phyloP scores from a whole-genome alignment of 352 stramenopile genomes.

The Globisporangium iwayamae region DNA sequence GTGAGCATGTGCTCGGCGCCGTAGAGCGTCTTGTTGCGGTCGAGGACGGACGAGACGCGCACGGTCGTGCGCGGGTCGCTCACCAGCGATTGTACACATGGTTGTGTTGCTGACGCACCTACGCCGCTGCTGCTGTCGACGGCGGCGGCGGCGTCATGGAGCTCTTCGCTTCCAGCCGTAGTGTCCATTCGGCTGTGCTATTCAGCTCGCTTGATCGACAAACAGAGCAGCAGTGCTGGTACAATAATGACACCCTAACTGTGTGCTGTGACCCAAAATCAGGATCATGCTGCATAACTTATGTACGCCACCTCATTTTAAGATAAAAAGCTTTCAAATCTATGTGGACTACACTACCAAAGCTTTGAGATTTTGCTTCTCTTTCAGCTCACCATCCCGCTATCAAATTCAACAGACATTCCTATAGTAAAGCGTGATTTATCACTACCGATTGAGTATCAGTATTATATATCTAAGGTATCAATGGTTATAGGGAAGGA shows the following conservation, averaged over 20 bases:
- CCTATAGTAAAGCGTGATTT: too few species aligned
- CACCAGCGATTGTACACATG: conserved; percentile 25
- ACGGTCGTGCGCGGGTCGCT: conserved; percentile 40
- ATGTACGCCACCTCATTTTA: background rate
- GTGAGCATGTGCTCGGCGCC: conserved; percentile 55
- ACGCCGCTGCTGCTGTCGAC: background rate
- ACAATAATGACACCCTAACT: too few species aligned
- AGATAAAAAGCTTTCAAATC: background rate
- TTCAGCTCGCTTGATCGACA: too few species aligned
- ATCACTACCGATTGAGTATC: too few species aligned
- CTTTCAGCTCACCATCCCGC: too few species aligned
- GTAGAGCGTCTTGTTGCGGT: conserved; percentile 63
- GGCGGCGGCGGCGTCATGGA: background rate
- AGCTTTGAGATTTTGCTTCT: too few species aligned
- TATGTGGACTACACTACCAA: conserved; percentile 1
- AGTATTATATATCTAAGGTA: too few species aligned
- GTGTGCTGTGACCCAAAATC: too few species aligned
- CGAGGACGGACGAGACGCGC: conserved; percentile 63
- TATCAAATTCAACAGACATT: too few species aligned
- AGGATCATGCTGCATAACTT: too few species aligned
- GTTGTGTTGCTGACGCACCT: background rate
- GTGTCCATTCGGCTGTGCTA: background rate
- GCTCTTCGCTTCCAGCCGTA: conserved; percentile 10
- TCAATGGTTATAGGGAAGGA: too few species aligned
- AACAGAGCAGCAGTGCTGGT: too few species aligned